These are phyloP conservation scores for Halteria grandinella DNA, from an alignment of 73 alveolate species.

Conservation along the genomic window DNA sequence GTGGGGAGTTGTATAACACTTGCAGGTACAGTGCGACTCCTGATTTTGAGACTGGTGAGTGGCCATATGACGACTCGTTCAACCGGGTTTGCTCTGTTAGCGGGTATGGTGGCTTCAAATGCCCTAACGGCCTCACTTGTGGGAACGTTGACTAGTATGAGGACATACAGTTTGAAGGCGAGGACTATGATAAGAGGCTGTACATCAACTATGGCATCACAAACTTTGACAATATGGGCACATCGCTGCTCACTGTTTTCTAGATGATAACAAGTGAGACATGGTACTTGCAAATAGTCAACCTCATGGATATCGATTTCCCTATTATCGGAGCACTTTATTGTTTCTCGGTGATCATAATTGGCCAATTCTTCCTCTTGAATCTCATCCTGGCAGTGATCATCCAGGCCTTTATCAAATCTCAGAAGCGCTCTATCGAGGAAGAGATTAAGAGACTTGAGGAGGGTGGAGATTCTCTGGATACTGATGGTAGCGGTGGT, in stretches of 20 bases:
- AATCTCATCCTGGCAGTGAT: conserved; percentile 76
- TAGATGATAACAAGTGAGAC: conserved; percentile 60
- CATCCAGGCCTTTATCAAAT: conserved; percentile 35
- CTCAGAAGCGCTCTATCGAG: neutral
- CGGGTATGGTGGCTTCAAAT: neutral
- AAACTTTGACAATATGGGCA: conserved; percentile 61
- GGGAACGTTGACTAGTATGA: conserved; percentile 33
- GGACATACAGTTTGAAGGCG: conserved; percentile 10
- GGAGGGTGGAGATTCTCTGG: no score
- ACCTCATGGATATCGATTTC: conserved; percentile 51
- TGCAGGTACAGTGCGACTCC: conserved; percentile 17
- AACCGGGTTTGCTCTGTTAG: conserved; percentile 10
- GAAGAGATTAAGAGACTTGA: neutral
- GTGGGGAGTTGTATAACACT: conserved; percentile 30
- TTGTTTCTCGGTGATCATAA: conserved; percentile 42
- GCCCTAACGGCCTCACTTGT: conserved; percentile 45
- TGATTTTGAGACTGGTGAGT: conserved; percentile 7
- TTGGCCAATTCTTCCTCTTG: conserved; percentile 69
- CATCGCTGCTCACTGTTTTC: conserved; percentile 68
- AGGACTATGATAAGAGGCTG: conserved; percentile 18
- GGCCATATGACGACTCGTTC: neutral
- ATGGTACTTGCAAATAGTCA: conserved; percentile 26
- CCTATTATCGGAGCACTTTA: conserved; percentile 59
- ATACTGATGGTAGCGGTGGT: no score
- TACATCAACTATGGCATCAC: conserved; percentile 67